Evolutionary conservation across 1,139 yeast species (phyloP).

Genomic region (Yamadazyma diddensiae): DNA sequence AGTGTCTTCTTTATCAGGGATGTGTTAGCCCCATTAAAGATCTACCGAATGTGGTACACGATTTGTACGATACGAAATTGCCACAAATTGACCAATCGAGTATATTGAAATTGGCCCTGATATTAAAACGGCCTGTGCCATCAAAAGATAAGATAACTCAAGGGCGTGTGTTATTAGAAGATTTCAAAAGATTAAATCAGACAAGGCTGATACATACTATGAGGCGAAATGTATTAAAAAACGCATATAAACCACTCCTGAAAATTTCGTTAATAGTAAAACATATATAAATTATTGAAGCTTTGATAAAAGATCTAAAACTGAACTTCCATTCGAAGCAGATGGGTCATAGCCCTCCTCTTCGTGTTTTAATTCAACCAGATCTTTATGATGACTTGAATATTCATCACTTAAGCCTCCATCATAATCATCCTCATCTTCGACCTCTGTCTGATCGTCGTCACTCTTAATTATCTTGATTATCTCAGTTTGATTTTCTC

Average conservation of each 20-base stretch:
- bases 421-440: conserved; percentile 18
- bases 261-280: background rate
- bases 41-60: conserved; percentile 7
- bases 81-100: conserved; percentile 13
- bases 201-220: background rate
- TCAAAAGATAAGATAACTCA: conserved; percentile 6
- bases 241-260: background rate
- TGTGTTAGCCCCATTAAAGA: conserved; percentile 10
- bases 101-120: conserved; percentile 8
- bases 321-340: conserved; percentile 11
- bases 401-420: conserved; percentile 19
- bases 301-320: conserved; percentile 34
- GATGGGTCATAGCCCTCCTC: conserved; percentile 10
- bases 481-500: conserved; percentile 31
- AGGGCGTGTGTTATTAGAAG: conserved; percentile 10
- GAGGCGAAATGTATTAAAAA: background rate
- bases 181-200: conserved; percentile 8
- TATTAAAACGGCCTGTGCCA: conserved; percentile 11
- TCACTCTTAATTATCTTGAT: conserved; percentile 22
- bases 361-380: conserved; percentile 28
- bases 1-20: conserved; percentile 44
- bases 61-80: conserved; percentile 13
- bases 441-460: conserved; percentile 19
- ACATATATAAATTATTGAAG: conserved; percentile 18
- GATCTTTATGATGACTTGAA: conserved; percentile 29